Base-by-base conservation (phyloP, 371 early-diverging fungal genomes). In the Amoeboaphelidium protococcarum region DNA sequence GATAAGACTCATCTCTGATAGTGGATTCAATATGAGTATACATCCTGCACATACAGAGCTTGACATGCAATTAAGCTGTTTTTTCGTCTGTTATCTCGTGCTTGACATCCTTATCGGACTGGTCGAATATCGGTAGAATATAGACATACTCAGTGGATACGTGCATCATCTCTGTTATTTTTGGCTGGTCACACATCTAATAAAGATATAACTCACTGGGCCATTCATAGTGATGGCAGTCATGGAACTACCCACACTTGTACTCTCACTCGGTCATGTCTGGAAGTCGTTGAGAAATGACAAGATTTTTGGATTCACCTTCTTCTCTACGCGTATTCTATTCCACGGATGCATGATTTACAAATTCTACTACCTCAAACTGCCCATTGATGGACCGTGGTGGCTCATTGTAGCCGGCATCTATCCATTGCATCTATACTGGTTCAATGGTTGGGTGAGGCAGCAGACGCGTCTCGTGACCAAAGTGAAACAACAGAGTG, bases 221-320 rank as follows among this genome's bases (percentile, higher is more conserved):
- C 54, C 62, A 12, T 54, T 68, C 41, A 47, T 64, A 26, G 37
- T 64, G 0, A 50, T 55, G 24, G 59, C 56, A 6, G 49, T 64
- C 24, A 57, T 62, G 41, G 68, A 68, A 31, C 40, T 68, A 1
- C 65, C 68, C 2, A 68, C 68, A 0, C 47, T 62, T 22, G 23
- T 68, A 0, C 47, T 68, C 40, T 65, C 68, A 0, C 26, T 60
- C 13, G 68, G 68, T 2, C 48, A 53, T 23, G 43, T 68, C 25
- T 42, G 57, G 47, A 51, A 49, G 41, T 25, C 53, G 2, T 59
- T 56, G 53, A 40, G 66, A 4, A 59, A 50, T 47, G 68, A 68
- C 40, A 16, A 41, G 3, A 45, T 65, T 26, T 68, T 68, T 56
- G 60, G 61, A 3, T 26, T 49, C 10, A 50, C 51, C n/a, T 68